Evolutionary conservation across 768 basidiomycete species (phyloP), one percentile per base, ranked within the genome.

Genomic region (Boletellus sp.): DNA sequence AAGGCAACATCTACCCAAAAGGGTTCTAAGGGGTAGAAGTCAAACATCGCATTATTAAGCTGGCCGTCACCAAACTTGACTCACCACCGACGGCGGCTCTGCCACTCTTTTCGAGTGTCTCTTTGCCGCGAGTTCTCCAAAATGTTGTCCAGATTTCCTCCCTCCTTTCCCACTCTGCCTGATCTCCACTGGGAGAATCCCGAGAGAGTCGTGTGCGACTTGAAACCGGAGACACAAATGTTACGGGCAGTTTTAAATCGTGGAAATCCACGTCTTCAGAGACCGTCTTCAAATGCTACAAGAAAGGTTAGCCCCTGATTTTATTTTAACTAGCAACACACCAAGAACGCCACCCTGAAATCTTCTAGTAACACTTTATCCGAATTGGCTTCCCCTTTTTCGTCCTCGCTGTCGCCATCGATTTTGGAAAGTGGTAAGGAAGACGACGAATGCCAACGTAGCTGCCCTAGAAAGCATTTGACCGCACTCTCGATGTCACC

Each of bases 301-400:
- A 47, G 20, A 43, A 20, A 20, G 16, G 57, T n/a, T 55, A 40
- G 17, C 0, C 13, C 2, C 12, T n/a, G 15, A n/a, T 7, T 34
- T 33, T 26, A 20, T n/a, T 31, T 33, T 10, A 20, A 51, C 15
- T 31, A 24, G 46, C n/a, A 17, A 56, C 77, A 50, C 63, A 94
- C 94, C 62, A 83, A 78, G 59, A 88, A 87, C 6, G 96, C 91
- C 13, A 93, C 81, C 20, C 81, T 78, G 60, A 98, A 90, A 70
- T 99, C 95, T 50, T 95, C 90, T 32, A 97, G 63, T 51, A 80
- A 86, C 6, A 90, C 73, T 51, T 83, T 85, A 49, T 86, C 87
- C 40, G 79, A 75, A 38, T 68, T 67, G 4, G 60, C 59, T 42
- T 74, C 49, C 69, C 67, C 16, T 54, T 57, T 32, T 53, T 61